A percentile compares a stretch with the other conserved stretches of the same genome.
Conservation (phyloP, 2,329 filamentous ascomycete species). For the Beauveria sp. region DNA sequence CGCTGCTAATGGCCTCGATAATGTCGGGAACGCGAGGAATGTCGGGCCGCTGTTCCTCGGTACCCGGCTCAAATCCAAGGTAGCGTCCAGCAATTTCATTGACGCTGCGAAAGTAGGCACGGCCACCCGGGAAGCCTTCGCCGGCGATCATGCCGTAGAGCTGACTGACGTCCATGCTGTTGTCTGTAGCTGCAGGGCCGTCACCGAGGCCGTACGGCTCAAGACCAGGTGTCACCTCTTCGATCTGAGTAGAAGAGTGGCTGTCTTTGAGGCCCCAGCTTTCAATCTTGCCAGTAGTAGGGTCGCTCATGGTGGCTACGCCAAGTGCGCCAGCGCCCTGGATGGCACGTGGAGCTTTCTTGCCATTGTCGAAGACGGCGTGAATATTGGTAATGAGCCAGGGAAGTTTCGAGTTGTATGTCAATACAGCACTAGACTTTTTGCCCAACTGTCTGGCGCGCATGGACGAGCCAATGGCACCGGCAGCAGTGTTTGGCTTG, state of each 20-base stretch:
- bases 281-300: constrained; percentile 65
- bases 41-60: constrained; percentile 57
- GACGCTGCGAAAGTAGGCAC: constrained; percentile 66
- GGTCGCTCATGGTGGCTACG: constrained; percentile 74
- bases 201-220: constrained; percentile 70
- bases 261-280: constrained; percentile 75
- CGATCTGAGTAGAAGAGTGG: constrained; percentile 67
- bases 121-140: constrained; percentile 78
- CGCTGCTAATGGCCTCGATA: constrained; percentile 63
- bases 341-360: constrained; percentile 69
- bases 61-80: constrained; percentile 52
- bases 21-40: constrained; percentile 69
- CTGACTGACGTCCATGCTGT: constrained; percentile 86
- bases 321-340: constrained; percentile 77
- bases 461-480: constrained; percentile 43
- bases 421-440: constrained; percentile 66
- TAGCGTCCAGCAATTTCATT: constrained; percentile 73
- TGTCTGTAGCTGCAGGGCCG: constrained; percentile 71
- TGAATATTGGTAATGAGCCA: constrained; percentile 75
- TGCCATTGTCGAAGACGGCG: constrained; percentile 64
- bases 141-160: constrained; percentile 76
- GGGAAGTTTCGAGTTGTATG: constrained; percentile 77
- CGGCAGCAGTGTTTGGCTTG: constrained; percentile 58
- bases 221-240: constrained; percentile 67
- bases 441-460: constrained; percentile 48